These are phyloP conservation scores for Verticillium tricorpus DNA, from an alignment of 2,329 filamentous ascomycete species.

Conservation along the genomic window DNA sequence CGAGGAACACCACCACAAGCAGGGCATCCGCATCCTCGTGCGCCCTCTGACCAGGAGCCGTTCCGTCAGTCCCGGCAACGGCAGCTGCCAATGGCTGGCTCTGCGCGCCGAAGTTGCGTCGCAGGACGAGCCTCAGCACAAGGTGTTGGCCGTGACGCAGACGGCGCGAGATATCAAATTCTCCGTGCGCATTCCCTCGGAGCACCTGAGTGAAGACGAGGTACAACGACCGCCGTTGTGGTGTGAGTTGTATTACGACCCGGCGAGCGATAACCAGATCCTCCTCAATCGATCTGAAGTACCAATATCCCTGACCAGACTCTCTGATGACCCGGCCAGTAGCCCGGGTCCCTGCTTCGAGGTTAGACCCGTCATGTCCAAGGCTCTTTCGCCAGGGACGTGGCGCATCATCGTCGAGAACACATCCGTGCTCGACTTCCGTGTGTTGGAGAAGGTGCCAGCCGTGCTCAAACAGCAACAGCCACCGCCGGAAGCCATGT, in stretches of 20 bases:
- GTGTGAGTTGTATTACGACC: slow-evolving; percentile 58
- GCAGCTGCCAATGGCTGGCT: slow-evolving; percentile 53
- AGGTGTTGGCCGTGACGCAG: slow-evolving; percentile 56
- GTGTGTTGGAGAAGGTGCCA: slow-evolving; percentile 51
- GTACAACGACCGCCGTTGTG: slow-evolving; percentile 44
- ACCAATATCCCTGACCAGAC: slow-evolving; percentile 44
- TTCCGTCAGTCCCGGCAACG: slow-evolving; percentile 51
- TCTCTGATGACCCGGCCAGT: slow-evolving; percentile 33
- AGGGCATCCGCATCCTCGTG: slow-evolving; percentile 54
- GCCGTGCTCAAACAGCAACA: slow-evolving; percentile 28
- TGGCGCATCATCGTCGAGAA: slow-evolving; percentile 50
- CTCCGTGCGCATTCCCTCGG: slow-evolving; percentile 50
- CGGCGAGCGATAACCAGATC: slow-evolving; percentile 53
- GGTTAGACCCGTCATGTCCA: slow-evolving; percentile 39
- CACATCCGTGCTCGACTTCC: slow-evolving; percentile 51
- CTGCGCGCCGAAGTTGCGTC: slow-evolving; percentile 50
- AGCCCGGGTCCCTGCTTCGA: slow-evolving; percentile 32
- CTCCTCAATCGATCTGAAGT: slow-evolving; percentile 51
- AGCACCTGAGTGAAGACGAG: slow-evolving; percentile 34
- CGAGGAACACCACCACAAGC: slow-evolving; percentile 47
- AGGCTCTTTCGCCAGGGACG: slow-evolving; percentile 47
- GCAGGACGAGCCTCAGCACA: slow-evolving; percentile 45
- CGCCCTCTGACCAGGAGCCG: slow-evolving; percentile 49
- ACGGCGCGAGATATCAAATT: slow-evolving; percentile 57
- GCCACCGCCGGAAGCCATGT: neutral